Conservation (phyloP, 2,329 filamentous ascomycete genomes). For the Colletotrichum orbiculare region DNA sequence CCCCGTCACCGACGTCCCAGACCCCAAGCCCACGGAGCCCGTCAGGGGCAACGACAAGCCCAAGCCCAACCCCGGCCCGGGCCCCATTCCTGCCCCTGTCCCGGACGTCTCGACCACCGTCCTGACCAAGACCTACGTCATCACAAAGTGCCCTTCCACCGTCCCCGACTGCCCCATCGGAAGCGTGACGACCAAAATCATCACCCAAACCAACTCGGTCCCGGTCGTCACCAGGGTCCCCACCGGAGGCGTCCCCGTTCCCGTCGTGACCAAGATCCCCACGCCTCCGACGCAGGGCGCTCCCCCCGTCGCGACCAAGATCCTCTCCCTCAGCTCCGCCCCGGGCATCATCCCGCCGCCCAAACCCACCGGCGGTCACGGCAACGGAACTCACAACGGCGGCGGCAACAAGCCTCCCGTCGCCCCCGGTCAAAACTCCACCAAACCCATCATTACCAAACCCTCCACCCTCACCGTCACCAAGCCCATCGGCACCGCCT, state of each 20-base stretch:
- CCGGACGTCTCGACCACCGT: slow-evolving; percentile 45
- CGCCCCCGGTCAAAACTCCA: slow-evolving; percentile 6
- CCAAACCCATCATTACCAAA: slow-evolving; percentile 2
- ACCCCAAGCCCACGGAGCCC: slow-evolving; percentile 21
- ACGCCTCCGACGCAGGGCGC: neutral
- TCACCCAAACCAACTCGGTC: slow-evolving; percentile 41
- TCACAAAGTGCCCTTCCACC: slow-evolving; percentile 65
- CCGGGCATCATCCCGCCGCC: slow-evolving; percentile 12
- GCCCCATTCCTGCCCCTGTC: neutral
- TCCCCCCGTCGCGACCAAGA: slow-evolving; percentile 19
- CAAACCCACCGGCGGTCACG: slow-evolving; percentile 6
- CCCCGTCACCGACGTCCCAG: slow-evolving; percentile 46
- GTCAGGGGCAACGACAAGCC: slow-evolving; percentile 20
- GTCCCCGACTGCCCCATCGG: slow-evolving; percentile 51
- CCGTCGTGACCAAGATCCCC: slow-evolving; percentile 2
- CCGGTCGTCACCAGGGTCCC: neutral
- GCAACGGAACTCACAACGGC: slow-evolving; percentile 41
- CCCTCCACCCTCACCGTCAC: slow-evolving; percentile 9
- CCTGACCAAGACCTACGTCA: slow-evolving; percentile 59
- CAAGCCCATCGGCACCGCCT: slow-evolving; percentile 31
- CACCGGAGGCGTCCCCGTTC: neutral
- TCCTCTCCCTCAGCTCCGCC: slow-evolving; percentile 1
- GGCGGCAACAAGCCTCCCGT: slow-evolving; percentile 37
- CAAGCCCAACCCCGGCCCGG: slow-evolving; percentile 1
- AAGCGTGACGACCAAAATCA: slow-evolving; percentile 52